Percentiles rank a stretch among this genome's conserved stretches.
Evolutionary conservation across 164 flowering plant species (phyloP).

Genomic region (Vitis rupestris): DNA sequence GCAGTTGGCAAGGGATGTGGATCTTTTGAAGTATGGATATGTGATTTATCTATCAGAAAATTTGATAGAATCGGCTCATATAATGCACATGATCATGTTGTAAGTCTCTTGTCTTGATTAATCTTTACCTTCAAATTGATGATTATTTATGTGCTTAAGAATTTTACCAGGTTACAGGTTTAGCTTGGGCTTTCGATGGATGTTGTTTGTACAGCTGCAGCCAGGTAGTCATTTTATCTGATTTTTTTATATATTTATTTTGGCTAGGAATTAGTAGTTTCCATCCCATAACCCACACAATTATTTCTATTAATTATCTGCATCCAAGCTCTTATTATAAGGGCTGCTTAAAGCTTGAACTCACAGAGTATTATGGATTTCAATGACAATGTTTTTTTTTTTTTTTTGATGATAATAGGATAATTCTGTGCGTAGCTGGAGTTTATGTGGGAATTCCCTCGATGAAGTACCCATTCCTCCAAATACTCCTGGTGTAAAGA

Average conservation of each 20-base stretch:
- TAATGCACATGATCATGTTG: slow-evolving; percentile 72
- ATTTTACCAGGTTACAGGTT: slow-evolving; percentile 69
- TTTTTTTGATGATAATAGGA: slow-evolving; percentile 43
- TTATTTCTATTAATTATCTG: too few species aligned
- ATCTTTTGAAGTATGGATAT: slow-evolving; percentile 67
- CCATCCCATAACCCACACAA: too few species aligned
- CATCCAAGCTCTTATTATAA: too few species aligned
- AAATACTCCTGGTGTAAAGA: slow-evolving; percentile 42
- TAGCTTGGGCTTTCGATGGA: slow-evolving; percentile 90
- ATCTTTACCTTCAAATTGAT: slow-evolving; percentile 2
- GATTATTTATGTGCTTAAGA: slow-evolving; percentile 19
- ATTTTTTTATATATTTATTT: too few species aligned
- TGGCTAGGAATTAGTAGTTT: too few species aligned
- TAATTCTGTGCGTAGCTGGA: slow-evolving; percentile 71
- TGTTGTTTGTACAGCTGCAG: slow-evolving; percentile 82
- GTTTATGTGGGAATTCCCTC: slow-evolving; percentile 40
- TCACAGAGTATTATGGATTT: neutral
- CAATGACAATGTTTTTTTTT: neutral
- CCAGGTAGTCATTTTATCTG: slow-evolving; percentile 51
- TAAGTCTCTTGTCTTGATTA: slow-evolving; percentile 34
- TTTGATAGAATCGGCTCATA: slow-evolving; percentile 46
- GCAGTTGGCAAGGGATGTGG: slow-evolving; percentile 96
- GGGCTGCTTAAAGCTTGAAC: too few species aligned
- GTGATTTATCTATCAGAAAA: slow-evolving; percentile 32
- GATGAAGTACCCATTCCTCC: slow-evolving; percentile 61